A percentile compares a stretch with the other conserved stretches of the same genome.
Conservation (phyloP, 1,284 basidiomycete genomes). For the Fomitopsis betulina region DNA sequence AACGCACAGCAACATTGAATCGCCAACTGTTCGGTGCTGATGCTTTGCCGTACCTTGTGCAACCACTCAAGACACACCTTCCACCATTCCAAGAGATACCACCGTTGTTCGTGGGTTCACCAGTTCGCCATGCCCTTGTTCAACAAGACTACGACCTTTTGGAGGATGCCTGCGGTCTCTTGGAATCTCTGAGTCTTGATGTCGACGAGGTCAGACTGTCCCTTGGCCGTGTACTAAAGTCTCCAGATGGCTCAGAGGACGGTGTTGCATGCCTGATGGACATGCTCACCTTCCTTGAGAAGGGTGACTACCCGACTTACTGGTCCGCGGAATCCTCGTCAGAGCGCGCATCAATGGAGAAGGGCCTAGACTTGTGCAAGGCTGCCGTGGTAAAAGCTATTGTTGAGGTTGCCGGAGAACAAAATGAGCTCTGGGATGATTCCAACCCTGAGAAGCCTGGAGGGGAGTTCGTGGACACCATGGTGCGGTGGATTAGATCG, state of each 20-base stretch:
- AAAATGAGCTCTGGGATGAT: conserved; percentile 74
- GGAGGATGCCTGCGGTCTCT: conserved; percentile 65
- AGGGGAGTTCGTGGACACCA: conserved; percentile 66
- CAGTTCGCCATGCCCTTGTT: conserved; percentile 46
- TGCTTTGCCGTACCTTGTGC: conserved; percentile 57
- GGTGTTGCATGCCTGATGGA: conserved; percentile 55
- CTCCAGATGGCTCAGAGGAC: conserved; percentile 47
- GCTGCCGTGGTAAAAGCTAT: conserved; percentile 79
- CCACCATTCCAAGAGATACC: conserved; percentile 43
- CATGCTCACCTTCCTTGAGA: conserved; percentile 71
- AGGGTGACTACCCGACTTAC: conserved; percentile 56
- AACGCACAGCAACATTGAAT: conserved; percentile 28
- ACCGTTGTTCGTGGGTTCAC: conserved; percentile 36
- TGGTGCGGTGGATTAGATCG: conserved; percentile 74
- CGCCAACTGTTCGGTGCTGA: conserved; percentile 55
- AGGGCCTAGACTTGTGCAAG: conserved; percentile 78
- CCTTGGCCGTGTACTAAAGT: conserved; percentile 61
- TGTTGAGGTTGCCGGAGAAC: conserved; percentile 81
- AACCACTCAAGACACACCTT: conserved; percentile 52
- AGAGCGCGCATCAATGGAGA: conserved; percentile 47
- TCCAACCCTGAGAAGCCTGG: conserved; percentile 52
- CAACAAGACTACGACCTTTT: conserved; percentile 68
- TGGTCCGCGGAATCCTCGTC: conserved; percentile 42
- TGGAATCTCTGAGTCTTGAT: conserved; percentile 75
- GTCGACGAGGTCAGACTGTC: conserved; percentile 68